These are phyloP conservation scores for Fraxinus anomala DNA, from an alignment of 257 asterid species.

Conservation along the genomic window DNA sequence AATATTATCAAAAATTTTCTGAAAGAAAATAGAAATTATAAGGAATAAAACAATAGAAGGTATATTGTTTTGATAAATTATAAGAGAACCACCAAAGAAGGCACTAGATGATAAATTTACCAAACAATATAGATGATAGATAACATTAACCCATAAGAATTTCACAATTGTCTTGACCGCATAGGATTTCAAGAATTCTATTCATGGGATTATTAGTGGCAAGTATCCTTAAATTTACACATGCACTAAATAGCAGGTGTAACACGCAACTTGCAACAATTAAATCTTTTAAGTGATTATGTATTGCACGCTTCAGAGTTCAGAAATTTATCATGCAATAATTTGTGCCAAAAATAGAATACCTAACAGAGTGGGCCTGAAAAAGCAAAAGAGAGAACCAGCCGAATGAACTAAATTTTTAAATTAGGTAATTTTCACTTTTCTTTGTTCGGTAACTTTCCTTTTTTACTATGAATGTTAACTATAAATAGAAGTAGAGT, in stretches of 20 bases:
- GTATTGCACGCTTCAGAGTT: background rate
- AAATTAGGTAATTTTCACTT: background rate
- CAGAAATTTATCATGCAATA: background rate
- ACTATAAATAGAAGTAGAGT: background rate
- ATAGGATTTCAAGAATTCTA: background rate
- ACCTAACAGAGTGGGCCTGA: too few species aligned
- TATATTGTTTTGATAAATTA: background rate
- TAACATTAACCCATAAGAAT: background rate
- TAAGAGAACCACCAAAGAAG: conserved; percentile 8
- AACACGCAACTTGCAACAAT: background rate
- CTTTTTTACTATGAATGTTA: background rate
- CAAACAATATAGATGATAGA: background rate
- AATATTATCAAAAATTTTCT: conserved; percentile 94
- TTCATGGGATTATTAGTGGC: background rate
- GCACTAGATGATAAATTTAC: background rate
- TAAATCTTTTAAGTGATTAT: background rate
- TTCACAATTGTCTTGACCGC: background rate
- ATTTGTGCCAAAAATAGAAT: too few species aligned
- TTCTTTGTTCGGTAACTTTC: background rate
- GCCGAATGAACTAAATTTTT: background rate
- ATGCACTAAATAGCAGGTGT: background rate
- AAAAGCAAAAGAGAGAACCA: too few species aligned
- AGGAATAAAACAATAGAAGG: background rate
- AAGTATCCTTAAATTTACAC: background rate
- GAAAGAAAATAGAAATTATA: conserved; percentile 24